Evolutionary conservation across 257 asterid species (phyloP), one percentile per base, ranked within the genome.

Genomic region (Asclepias syriaca): DNA sequence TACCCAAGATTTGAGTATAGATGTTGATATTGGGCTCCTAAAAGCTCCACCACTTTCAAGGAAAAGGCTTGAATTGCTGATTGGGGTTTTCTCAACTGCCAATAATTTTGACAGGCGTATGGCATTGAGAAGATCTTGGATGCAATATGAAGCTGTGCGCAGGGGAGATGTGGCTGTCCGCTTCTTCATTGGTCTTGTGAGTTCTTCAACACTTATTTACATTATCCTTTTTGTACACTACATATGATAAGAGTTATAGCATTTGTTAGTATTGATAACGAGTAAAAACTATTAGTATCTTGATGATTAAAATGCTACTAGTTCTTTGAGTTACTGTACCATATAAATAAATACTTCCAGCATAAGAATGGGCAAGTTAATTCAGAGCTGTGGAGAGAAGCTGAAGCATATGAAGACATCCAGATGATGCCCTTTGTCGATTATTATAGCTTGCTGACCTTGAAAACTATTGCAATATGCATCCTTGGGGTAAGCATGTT

Each of bases 391-490:
- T 94, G 99, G 99, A 89, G 78, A 81, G 99, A 94, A 84, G 90
- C 93, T 73, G 77, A 85, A 75, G 83, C 84, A 43, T 91, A 89
- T 53, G 91, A 90, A 72, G 99, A 94, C 77, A 76, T 91, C 80
- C 99, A 94, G 79, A 72, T 94, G 87, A 90, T 94, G 93, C 99
- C 99, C 45, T 91, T 91, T 71, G 92, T 94, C 64, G 99, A 94
- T 82, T 89, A 89, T 79, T 94, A 94, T 84, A 80, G 89, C 85
- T 77, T 91, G 77, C 97, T 91, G 77, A 83, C 87, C 72, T 80
- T 89, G 87, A 94, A 94, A 84, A 94, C 99, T 10, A 81, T 94
- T 32, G 93, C 97, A 3, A 86, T 91, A 71, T 91, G 93, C 90
- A 88, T 89, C 75, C 63, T 89, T 12, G 98, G 98, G 89, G 99